Evolutionary conservation across 805 yeast genomes (phyloP), one percentile per base, ranked within the genome.

Genomic region (Myxozyma neglecta): DNA sequence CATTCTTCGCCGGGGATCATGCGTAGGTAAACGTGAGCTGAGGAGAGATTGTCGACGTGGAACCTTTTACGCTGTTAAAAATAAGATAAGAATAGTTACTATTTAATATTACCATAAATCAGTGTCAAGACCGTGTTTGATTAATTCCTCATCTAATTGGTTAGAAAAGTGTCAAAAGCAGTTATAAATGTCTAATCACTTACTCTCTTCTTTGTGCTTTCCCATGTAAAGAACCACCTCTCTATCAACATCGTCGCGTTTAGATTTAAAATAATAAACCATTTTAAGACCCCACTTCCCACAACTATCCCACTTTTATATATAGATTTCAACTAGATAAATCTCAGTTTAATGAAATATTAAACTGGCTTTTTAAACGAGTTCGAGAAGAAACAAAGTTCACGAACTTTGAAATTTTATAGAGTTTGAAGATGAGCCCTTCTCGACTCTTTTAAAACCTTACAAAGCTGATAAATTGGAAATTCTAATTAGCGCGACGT

Each of bases 21-120:
- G 59, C 89, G 81, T 34, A 88, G 75, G 69, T 89, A 89, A 9
- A 89, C 80, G 71, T 89, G 96, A 0, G 92, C 94, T 48, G 90
- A 85, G 3, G 90, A 85, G 52, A 84, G 77, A 66, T 85, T 86
- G 67, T 87, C 92, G 7, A 87, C 90, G 72, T 88, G 96, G 70
- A 89, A 89, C 79, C 70, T 57, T 24, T 24, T 24, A 24, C 4
- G 29, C 29, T 24, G 29, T 24, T 24, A 24, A 24, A 24, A 24
- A 24, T 24, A 39, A 6, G 3, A 39, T 3, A 39, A 39, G 20
- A 5, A 42, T n/a, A 7, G 18, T 42, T 42, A 42, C 20, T 36
- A 36, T 36, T 42, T 42, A 9, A 6, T 13, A 42, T n/a, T 42
- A 71, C 93, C 96, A 89, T 3, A 87, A 75, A 71, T 88, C 86